Percentiles rank a stretch among this genome's conserved stretches.
phyloP scores from a whole-genome alignment of 1,139 yeast species.

The Geotrichum fermentans region DNA sequence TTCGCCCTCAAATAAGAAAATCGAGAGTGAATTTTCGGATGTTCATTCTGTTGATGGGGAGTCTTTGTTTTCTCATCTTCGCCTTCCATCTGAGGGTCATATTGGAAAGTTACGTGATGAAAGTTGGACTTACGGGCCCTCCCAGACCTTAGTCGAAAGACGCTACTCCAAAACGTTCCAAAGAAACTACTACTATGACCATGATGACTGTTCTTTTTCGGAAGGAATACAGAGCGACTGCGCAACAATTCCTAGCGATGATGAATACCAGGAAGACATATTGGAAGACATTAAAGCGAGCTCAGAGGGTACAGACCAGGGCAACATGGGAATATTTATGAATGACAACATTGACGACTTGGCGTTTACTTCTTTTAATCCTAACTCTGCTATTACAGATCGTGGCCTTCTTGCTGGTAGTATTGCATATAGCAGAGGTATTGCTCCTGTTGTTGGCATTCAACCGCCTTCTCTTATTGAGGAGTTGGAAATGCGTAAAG shows the following conservation, averaged over 20 bases:
- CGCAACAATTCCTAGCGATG: conserved; percentile 20
- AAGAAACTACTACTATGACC: neutral
- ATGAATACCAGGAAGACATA: conserved; percentile 20
- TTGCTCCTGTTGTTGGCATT: conserved; percentile 23
- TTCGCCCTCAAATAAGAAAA: no score
- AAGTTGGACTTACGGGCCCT: conserved; percentile 1
- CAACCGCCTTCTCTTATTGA: conserved; percentile 36
- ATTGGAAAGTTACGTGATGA: conserved; percentile 10
- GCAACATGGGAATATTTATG: neutral
- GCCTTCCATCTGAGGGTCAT: no score
- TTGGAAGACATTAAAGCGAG: neutral
- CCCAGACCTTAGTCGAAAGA: conserved; percentile 9
- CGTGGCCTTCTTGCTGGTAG: conserved; percentile 20
- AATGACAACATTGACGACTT: conserved; percentile 27
- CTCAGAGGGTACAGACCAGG: conserved; percentile 2
- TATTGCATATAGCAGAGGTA: conserved; percentile 20
- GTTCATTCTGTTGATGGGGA: no score
- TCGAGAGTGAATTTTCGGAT: no score
- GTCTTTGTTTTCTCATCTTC: no score
- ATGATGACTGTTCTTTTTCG: conserved; percentile 8
- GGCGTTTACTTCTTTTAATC: conserved; percentile 34
- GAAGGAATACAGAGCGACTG: conserved; percentile 18
- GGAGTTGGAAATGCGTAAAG: conserved; percentile 38
- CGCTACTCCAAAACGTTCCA: conserved; percentile 1
- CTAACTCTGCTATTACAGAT: conserved; percentile 27